These are phyloP conservation scores for Saturnispora quitensis DNA, from an alignment of 805 yeast genomes.

Conservation along the genomic window DNA sequence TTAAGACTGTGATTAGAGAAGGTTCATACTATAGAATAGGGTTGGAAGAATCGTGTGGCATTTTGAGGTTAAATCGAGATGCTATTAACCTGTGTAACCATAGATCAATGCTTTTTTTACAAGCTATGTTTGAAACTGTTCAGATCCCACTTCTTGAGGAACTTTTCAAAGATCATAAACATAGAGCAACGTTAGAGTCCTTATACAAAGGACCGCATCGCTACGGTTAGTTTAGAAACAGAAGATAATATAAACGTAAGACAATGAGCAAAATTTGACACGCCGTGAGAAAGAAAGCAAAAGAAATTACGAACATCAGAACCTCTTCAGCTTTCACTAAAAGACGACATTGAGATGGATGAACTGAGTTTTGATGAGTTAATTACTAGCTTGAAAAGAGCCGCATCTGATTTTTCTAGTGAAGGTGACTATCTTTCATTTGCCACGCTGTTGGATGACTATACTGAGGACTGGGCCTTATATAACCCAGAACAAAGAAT, in stretches of 20 bases:
- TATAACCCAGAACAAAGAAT: conserved; percentile 43
- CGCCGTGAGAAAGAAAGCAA: not conserved
- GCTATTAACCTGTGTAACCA: conserved; percentile 6
- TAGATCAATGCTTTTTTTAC: conserved; percentile 8
- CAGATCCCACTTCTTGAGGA: conserved; percentile 2
- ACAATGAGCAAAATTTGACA: not conserved
- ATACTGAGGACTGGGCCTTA: conserved; percentile 39
- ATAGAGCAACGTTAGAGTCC: not conserved
- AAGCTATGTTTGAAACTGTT: conserved; percentile 1
- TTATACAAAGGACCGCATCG: not conserved
- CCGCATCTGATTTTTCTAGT: conserved; percentile 26
- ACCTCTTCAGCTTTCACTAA: not conserved
- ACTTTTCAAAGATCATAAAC: not conserved
- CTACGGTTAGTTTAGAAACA: not conserved
- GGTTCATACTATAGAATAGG: conserved; percentile 2
- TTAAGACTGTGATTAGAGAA: not conserved
- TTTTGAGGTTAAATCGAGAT: conserved; percentile 6
- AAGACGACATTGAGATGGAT: not conserved
- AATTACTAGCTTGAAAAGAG: conserved; percentile 14
- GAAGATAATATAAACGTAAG: too few species aligned
- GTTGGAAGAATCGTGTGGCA: conserved; percentile 5
- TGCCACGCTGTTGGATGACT: conserved; percentile 61
- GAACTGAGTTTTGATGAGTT: conserved; percentile 4
- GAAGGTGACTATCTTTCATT: conserved; percentile 58
- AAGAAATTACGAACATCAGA: not conserved